phyloP scores from a whole-genome alignment of 2,329 filamentous ascomycete species.

The Fusarium sp. region DNA sequence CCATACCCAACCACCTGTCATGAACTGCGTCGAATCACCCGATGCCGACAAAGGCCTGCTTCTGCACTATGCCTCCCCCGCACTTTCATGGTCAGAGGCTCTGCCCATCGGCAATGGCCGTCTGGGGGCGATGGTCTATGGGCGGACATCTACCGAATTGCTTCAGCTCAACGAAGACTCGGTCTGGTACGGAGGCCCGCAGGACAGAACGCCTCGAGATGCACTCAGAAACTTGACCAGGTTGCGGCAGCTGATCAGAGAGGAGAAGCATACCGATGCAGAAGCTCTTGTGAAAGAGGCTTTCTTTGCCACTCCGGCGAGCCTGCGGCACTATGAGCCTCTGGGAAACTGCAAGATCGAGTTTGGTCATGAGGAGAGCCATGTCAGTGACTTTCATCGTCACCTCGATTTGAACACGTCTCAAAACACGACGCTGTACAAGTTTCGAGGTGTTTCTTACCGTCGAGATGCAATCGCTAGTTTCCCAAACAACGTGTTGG shows the following conservation, averaged over 20 bases:
- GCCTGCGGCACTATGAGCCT: conserved; percentile 47
- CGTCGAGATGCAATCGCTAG: conserved; percentile 54
- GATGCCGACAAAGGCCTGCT: conserved; percentile 18
- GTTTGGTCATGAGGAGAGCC: conserved; percentile 47
- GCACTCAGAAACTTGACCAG: conserved; percentile 29
- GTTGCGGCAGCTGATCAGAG: conserved; percentile 37
- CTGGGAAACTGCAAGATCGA: conserved; percentile 49
- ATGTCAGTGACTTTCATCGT: conserved; percentile 49
- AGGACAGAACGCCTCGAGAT: conserved; percentile 53
- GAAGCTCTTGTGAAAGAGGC: conserved; percentile 37
- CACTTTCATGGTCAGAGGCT: conserved; percentile 46
- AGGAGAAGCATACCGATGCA: conserved; percentile 37
- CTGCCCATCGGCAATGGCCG: conserved; percentile 61
- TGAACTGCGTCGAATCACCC: conserved; percentile 1
- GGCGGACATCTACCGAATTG: conserved; percentile 53
- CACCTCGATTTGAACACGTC: conserved; percentile 52
- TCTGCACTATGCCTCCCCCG: conserved; percentile 40
- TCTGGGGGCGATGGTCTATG: conserved; percentile 54
- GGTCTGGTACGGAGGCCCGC: conserved; percentile 57
- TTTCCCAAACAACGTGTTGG: conserved; percentile 52
- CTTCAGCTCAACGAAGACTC: conserved; percentile 58
- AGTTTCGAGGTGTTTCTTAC: conserved; percentile 44
- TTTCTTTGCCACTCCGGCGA: conserved; percentile 41
- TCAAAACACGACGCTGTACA: conserved; percentile 51
- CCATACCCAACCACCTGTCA: conserved; percentile 3